These are phyloP conservation scores for Graphilbum sp. DNA, from an alignment of 2,329 filamentous ascomycete genomes.

Conservation along the genomic window DNA sequence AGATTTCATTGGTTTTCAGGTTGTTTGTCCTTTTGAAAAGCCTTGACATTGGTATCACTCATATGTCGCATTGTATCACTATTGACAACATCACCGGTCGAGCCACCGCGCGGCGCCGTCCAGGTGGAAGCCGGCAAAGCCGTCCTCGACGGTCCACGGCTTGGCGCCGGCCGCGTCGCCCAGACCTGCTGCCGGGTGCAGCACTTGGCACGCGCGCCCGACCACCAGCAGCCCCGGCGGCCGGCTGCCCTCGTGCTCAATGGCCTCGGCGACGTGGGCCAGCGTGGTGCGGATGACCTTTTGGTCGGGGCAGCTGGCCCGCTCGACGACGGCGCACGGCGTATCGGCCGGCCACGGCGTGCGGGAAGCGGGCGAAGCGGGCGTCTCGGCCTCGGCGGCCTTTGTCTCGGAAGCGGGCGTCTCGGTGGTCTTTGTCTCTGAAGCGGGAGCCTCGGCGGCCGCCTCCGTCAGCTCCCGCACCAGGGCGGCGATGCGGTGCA, in stretches of 20 bases:
- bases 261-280: slow-evolving; percentile 58
- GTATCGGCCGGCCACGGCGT: slow-evolving; percentile 56
- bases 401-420: slow-evolving; percentile 14
- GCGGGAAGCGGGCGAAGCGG: too few species aligned
- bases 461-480: slow-evolving; percentile 50
- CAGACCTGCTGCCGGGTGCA: slow-evolving; percentile 28
- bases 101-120: neutral
- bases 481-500: slow-evolving; percentile 67
- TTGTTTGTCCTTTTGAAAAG: too few species aligned
- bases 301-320: slow-evolving; percentile 88
- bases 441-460: slow-evolving; percentile 14
- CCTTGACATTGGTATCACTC: too few species aligned
- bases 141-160: slow-evolving; percentile 10
- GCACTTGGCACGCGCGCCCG: slow-evolving; percentile 65
- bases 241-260: slow-evolving; percentile 76
- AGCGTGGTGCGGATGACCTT: slow-evolving; percentile 80
- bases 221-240: slow-evolving; percentile 82
- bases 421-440: slow-evolving; percentile 11
- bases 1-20: too few species aligned
- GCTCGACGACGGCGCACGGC: slow-evolving; percentile 83
- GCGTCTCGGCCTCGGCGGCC: neutral
- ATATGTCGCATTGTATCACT: too few species aligned
- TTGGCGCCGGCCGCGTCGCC: neutral
- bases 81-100: too few species aligned
- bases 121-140: slow-evolving; percentile 7